These are phyloP conservation scores for Sphaerostilbella broomeana DNA, from an alignment of 2,329 filamentous ascomycete species.

Conservation along the genomic window DNA sequence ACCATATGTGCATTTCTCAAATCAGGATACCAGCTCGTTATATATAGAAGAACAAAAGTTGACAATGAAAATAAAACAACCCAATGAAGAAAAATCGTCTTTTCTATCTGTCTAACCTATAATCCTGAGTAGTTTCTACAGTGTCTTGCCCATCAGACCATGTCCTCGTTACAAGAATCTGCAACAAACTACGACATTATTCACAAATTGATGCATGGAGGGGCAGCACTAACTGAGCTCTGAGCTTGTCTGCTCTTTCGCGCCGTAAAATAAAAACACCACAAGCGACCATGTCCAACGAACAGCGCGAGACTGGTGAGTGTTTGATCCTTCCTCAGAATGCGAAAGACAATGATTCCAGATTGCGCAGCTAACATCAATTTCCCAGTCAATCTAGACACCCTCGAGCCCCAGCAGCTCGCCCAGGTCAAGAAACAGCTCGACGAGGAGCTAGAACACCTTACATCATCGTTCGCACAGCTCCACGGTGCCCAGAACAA, in stretches of 20 bases:
- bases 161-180: conserved; percentile 26
- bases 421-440: conserved; percentile 91
- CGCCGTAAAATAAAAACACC: not conserved
- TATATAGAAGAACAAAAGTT: not conserved
- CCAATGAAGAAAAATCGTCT: too few relatives aligned
- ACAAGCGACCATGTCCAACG: conserved; percentile 26
- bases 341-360: too few relatives aligned
- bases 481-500: conserved; percentile 84
- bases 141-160: too few relatives aligned
- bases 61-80: not conserved
- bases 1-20: not conserved
- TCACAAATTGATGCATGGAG: conserved; percentile 22
- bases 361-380: too few relatives aligned
- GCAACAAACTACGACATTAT: conserved; percentile 27
- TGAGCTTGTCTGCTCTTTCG: conserved; percentile 6
- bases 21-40: too few relatives aligned
- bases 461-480: conserved; percentile 83
- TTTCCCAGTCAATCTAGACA: conserved; percentile 65
- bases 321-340: not conserved
- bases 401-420: conserved; percentile 77
- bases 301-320: conserved; percentile 29
- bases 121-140: too few relatives aligned
- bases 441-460: conserved; percentile 90
- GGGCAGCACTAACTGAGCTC: conserved; percentile 16
- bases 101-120: too few relatives aligned